Conservation (phyloP, 176 grass and related monocot species). For the Ampelocalamus luodianensis region DNA sequence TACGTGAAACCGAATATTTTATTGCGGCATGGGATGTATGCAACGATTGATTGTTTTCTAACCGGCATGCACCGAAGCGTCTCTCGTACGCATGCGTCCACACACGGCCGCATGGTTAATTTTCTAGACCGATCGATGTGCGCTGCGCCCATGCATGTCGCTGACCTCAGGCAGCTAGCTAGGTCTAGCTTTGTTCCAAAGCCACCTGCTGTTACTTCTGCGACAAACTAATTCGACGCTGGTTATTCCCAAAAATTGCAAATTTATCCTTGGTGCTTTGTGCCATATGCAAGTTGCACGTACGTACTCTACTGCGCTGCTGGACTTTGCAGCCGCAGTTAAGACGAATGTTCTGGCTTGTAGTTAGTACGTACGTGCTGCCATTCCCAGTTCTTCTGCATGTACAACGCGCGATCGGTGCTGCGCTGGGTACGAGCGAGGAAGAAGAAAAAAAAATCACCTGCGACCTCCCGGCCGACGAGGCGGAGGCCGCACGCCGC, state of each 20-base stretch:
- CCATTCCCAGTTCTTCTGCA: neutral
- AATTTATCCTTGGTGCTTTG: neutral
- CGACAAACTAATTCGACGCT: neutral
- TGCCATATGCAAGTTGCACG: neutral
- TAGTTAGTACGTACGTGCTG: neutral
- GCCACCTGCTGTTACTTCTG: slow-evolving; percentile 7
- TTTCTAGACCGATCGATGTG: neutral
- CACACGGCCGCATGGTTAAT: neutral
- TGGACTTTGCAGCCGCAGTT: neutral
- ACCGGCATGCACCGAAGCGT: no score
- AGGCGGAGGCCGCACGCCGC: slow-evolving; percentile 17
- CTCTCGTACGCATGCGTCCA: neutral
- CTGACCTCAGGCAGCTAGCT: neutral
- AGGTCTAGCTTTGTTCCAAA: slow-evolving; percentile 8
- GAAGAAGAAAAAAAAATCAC: neutral
- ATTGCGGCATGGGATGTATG: neutral
- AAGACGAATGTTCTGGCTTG: slow-evolving; percentile 24
- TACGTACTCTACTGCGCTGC: neutral
- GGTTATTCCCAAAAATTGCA: neutral
- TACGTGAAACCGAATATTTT: no score
- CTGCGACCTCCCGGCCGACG: neutral
- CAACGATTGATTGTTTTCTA: neutral
- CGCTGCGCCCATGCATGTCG: neutral
- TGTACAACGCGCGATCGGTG: neutral
- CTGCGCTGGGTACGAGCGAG: neutral